Conservation (phyloP, 2,329 filamentous ascomycete species). For the Exserohilum turcica region DNA sequence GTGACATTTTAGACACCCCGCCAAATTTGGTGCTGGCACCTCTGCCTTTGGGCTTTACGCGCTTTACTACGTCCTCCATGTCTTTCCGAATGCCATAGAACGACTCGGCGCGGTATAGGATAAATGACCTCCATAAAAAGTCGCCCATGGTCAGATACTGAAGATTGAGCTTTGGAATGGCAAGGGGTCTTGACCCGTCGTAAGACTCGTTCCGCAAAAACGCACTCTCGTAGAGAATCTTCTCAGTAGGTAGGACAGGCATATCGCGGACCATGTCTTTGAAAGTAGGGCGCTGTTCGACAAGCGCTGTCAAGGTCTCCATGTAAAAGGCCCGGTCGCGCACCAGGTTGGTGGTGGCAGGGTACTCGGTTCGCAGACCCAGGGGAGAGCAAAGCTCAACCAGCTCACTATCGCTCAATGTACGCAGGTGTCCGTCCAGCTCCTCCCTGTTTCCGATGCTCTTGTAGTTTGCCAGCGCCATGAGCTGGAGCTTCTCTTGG, state of each 20-base stretch:
- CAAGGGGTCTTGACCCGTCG: slow-evolving; percentile 82
- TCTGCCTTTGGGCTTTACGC: slow-evolving; percentile 72
- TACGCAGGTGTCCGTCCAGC: slow-evolving; percentile 73
- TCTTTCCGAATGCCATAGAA: slow-evolving; percentile 95
- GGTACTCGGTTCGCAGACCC: slow-evolving; percentile 82
- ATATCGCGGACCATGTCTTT: slow-evolving; percentile 76
- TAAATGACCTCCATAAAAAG: slow-evolving; percentile 93
- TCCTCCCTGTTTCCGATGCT: slow-evolving; percentile 82
- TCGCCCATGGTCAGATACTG: slow-evolving; percentile 95
- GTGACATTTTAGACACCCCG: slow-evolving; percentile 89
- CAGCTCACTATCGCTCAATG: slow-evolving; percentile 76
- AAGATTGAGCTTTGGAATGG: slow-evolving; percentile 91
- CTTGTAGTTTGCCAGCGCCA: slow-evolving; percentile 90
- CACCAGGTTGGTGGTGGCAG: slow-evolving; percentile 68
- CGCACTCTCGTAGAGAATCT: slow-evolving; percentile 75
- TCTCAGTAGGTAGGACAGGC: slow-evolving; percentile 82
- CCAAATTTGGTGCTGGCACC: slow-evolving; percentile 73
- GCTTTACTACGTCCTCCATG: slow-evolving; percentile 79
- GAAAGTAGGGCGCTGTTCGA: slow-evolving; percentile 80
- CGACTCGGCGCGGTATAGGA: slow-evolving; percentile 85
- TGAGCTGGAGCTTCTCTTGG: slow-evolving; percentile 85
- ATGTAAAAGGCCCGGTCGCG: slow-evolving; percentile 68
- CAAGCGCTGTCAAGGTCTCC: slow-evolving; percentile 74
- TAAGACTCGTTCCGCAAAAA: slow-evolving; percentile 84
- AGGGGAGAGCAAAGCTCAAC: slow-evolving; percentile 70